Evolutionary conservation across 306 rosid genomes (phyloP), one percentile per base, ranked within the genome.

Genomic region (Dryas drummondii): DNA sequence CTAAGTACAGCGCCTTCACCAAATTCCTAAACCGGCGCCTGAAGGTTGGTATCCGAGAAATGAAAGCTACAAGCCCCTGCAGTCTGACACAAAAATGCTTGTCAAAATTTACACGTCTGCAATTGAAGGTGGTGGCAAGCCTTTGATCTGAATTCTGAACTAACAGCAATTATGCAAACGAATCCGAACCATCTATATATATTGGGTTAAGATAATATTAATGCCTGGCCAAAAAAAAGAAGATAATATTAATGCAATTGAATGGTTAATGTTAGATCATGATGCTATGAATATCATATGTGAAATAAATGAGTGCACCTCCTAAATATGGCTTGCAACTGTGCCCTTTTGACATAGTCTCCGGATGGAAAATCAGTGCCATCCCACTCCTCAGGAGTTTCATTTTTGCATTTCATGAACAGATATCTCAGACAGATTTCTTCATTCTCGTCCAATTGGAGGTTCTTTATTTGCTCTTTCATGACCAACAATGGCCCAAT

Each of bases 361-460:
- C 61, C 50, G 22, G 92, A 90, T 44, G 88, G 85, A 78, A 87
- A 92, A 68, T 73, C 85, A 27, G 88, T 62, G 53, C 53, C 59
- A 65, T 87, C 90, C 98, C 98, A 92, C 46, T 92, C 96, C 68
- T 87, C 86, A 0, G 98, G 96, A 60, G 72, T 78, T 40, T 87
- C 94, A 50, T 90, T 90, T 71, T 81, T 88, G 86, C 81, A 67
- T 82, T 55, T 78, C 87, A 90, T 84, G 49, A 87, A 81, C 48
- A 90, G 72, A 69, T 82, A 84, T 83, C 80, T 86, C 71, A 92
- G 85, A 71, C 88, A 82, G 9, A 54, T 75, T 68, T 92, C 98
- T 83, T 88, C 94, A 3, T 37, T 78, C 77, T 79, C 91, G 53
- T 84, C 79, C 61, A 90, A 70, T 48, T 75, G 47, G 12, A 92